Evolutionary conservation across 1,139 yeast species (phyloP).

Genomic region (Neolecta irregularis): DNA sequence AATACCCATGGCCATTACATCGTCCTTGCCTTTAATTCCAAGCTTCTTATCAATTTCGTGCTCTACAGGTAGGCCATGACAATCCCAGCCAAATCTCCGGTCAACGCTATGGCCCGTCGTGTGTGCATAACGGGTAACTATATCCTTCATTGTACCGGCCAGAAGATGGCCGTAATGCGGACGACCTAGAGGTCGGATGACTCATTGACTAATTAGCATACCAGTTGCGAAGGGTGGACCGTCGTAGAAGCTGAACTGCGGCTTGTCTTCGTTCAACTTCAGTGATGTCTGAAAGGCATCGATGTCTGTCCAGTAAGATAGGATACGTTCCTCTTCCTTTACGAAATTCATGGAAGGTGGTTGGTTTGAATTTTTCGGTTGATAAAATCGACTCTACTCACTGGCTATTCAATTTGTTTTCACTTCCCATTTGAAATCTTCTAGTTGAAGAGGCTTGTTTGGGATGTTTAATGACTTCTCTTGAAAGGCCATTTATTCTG

Average conservation of each 20-base stretch:
- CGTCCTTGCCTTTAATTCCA: slow-evolving; percentile 84
- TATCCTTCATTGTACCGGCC: slow-evolving; percentile 77
- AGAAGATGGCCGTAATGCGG: slow-evolving; percentile 97
- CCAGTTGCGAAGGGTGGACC: slow-evolving; percentile 99
- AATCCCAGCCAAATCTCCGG: slow-evolving; percentile 98
- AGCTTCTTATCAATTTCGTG: slow-evolving; percentile 96
- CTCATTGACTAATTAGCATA: slow-evolving; percentile 10
- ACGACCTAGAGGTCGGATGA: slow-evolving; percentile 28
- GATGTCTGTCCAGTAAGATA: slow-evolving; percentile 69
- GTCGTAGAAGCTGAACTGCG: slow-evolving; percentile 85
- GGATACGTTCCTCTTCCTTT: slow-evolving; percentile 69
- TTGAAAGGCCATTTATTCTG: too few species aligned
- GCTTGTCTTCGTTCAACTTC: slow-evolving; percentile 68
- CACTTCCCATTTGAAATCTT: too few species aligned
- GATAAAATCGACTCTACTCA: too few species aligned
- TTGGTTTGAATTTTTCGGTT: background rate
- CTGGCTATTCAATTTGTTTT: too few species aligned
- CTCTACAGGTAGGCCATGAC: slow-evolving; percentile 97
- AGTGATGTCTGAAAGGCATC: slow-evolving; percentile 84
- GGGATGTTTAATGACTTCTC: too few species aligned
- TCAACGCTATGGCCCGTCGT: slow-evolving; percentile 95
- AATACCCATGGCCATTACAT: slow-evolving; percentile 73
- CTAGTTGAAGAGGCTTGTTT: too few species aligned
- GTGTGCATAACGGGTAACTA: slow-evolving; percentile 92
- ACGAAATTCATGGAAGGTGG: slow-evolving; percentile 44